Base-by-base conservation (phyloP, 1,284 basidiomycete species). In the Leccinum angustisporum region DNA sequence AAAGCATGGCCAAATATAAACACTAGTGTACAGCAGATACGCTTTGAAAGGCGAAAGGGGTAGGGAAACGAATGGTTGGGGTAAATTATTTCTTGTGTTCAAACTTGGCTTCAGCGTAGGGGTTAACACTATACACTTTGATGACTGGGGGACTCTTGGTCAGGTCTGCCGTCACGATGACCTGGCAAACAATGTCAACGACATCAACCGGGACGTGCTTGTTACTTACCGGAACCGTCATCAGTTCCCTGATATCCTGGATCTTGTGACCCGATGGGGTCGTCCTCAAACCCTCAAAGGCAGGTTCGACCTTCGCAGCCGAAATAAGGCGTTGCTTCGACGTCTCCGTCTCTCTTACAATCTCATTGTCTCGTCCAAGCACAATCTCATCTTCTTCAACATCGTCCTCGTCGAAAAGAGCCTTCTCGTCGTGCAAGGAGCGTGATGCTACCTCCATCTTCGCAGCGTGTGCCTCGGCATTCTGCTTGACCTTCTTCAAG, bases 81-180 rank as follows among this genome's bases (percentile, higher is more conserved):
- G 60, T 59, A 62, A 60, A 64, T 73, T 68, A 79, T 76, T 78
- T 79, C 61, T 56, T 67, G 46, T 51, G 64, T 25, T 25, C 25
- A 25, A 25, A 25, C 25, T 25, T 27, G 25, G 25, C 25, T 62
- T 81, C 81, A 43, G 91, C 87, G 75, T 91, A 93, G 13, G 91
- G 91, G 72, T 93, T 93, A 68, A 93, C 91, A 70, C 90, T 92
- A 80, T 92, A 93, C 60, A 95, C 94, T 76, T 94, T 94, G 80
- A 96, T 90, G 66, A 97, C 94, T 9, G 95, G 95, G 58, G 95
- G 95, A 68, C 91, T 94, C 84, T 95, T 96, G 66, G 92, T 94
- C 69, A 97, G 78, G 75, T 97, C 95, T 40, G 94, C 93, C 43
- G 94, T 95, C 67, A 97, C 87, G 72, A 97, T 95, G 69, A 95